phyloP scores from a whole-genome alignment of 371 early-diverging fungal species.

The Mucor plumbeus region DNA sequence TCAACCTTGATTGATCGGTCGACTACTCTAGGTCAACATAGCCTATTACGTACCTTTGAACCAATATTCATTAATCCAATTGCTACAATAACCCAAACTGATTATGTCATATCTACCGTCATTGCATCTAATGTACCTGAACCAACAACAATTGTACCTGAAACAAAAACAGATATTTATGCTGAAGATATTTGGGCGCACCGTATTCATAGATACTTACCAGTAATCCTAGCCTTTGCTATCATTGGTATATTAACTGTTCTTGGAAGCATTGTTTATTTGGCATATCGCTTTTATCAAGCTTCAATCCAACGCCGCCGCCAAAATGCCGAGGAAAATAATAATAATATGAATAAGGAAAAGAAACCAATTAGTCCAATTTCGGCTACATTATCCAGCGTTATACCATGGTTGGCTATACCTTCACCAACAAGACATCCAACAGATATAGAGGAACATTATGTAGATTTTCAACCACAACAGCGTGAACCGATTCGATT shows the following conservation, averaged over 20 bases:
- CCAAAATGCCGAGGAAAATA: neutral
- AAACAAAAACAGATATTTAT: neutral
- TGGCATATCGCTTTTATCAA: conserved; percentile 34
- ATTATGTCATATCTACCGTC: conserved; percentile 19
- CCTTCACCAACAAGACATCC: conserved; percentile 9
- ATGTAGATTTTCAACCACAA: conserved; percentile 6
- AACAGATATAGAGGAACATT: neutral
- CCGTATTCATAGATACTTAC: conserved; percentile 27
- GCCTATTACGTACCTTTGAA: neutral
- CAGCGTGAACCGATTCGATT: conserved; percentile 28
- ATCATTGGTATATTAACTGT: conserved; percentile 38
- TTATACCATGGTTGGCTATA: conserved; percentile 26
- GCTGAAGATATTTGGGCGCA: conserved; percentile 19
- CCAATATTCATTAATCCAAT: neutral
- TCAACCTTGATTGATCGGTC: conserved; percentile 1
- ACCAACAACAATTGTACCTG: neutral
- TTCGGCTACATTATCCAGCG: conserved; percentile 11
- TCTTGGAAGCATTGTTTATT: conserved; percentile 25
- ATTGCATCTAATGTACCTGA: neutral
- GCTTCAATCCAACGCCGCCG: conserved; percentile 6
- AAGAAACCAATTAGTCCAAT: conserved; percentile 10
- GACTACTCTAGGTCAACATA: neutral
- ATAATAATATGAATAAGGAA: neutral
- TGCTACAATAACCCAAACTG: conserved; percentile 19
- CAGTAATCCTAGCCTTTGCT: conserved; percentile 43